Evolutionary conservation across 2,329 filamentous ascomycete species (phyloP).

Genomic region (Aspergillus sojae): DNA sequence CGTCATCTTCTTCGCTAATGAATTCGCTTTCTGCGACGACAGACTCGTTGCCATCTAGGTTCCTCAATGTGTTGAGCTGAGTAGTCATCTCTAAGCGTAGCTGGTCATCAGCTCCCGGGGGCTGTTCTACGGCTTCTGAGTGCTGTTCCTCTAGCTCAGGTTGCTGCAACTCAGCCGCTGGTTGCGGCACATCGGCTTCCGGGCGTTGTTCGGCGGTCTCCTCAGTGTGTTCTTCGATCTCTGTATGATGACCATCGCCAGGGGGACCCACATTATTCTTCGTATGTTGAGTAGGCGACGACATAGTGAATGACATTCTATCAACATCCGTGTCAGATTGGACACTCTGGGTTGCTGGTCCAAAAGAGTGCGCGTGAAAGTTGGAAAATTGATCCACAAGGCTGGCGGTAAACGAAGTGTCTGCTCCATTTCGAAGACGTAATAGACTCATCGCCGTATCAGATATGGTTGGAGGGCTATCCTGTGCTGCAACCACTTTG

Average conservation of each 20-base stretch:
- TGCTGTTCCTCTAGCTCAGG: background rate
- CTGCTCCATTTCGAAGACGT: background rate
- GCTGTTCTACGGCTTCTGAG: background rate
- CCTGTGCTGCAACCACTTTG: constrained; percentile 32
- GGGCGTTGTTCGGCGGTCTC: background rate
- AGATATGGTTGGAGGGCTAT: constrained; percentile 8
- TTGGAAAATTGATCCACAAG: constrained; percentile 28
- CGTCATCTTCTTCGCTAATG: constrained; percentile 12
- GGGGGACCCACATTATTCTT: background rate
- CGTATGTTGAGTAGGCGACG: constrained; percentile 7
- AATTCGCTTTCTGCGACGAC: constrained; percentile 5
- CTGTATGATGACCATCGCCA: background rate
- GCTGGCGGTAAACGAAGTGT: constrained; percentile 30
- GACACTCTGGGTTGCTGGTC: constrained; percentile 8
- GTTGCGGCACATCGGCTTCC: background rate
- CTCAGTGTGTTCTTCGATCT: background rate
- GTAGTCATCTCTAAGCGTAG: background rate
- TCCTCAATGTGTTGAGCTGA: background rate
- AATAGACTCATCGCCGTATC: constrained; percentile 5
- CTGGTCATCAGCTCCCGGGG: background rate
- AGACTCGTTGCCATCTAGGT: background rate
- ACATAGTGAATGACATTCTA: constrained; percentile 10
- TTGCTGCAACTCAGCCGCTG: background rate
- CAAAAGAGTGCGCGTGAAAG: constrained; percentile 28
- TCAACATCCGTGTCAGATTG: constrained; percentile 18